Base-by-base conservation (phyloP, 306 rosid genomes). In the Begonia fuchsioides region DNA sequence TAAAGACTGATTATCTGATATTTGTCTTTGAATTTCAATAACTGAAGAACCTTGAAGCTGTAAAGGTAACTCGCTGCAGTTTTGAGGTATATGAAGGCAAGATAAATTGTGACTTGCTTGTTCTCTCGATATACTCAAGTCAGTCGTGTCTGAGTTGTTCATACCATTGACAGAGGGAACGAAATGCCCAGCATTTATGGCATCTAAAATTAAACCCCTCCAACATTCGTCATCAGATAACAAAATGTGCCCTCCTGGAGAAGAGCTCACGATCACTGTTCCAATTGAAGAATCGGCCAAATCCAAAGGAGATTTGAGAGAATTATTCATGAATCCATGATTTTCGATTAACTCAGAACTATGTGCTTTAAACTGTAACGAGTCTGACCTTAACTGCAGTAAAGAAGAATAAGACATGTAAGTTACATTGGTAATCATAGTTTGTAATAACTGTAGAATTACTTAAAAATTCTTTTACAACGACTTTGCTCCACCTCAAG, bases 211-310 rank as follows among this genome's bases (percentile, higher is more conserved):
- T 40, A 92, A 67, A 17, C 76, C 67, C 71, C 86, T 75, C 62
- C 96, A 73, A 67, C 94, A 86, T 66, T 92, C 99, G 57, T 82
- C 94, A 15, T 86, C 87, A 9, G 96, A 43, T 62, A 92, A 76
- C 69, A 79, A 40, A 76, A 73, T 63, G 58, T 64, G 63, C 49
- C 73, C 84, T 50, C 50, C 43, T 72, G 73, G 63, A 61, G 61
- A 65, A 26, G 74, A 70, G 60, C 65, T 69, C 61, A 56, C 40
- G 10, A 51, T 66, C 56, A 66, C 52, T 62, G 63, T 47, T 20
- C 53, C 76, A 61, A 69, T 50, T 51, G 81, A 50, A 35, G 81
- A 58, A 54, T 53, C 68, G 56, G 52, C 52, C 39, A 80, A 57
- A 51, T 57, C 84, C 3, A 1, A 59, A 47, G 80, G 73, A 77